phyloP scores from a whole-genome alignment of 768 basidiomycete genomes.

The Grammothele lineata region DNA sequence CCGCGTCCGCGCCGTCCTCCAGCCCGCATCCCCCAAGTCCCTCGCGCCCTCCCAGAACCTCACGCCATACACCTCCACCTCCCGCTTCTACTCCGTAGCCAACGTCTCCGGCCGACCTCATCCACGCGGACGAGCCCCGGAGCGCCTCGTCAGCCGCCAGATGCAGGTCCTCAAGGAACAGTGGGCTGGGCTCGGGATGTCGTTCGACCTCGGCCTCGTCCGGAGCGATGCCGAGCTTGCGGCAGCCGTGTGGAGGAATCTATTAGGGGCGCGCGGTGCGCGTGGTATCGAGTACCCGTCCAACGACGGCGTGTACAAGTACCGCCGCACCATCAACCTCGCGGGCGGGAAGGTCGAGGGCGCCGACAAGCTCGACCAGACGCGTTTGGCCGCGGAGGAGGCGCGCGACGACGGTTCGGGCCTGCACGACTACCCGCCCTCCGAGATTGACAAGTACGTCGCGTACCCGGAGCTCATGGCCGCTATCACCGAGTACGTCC shows the following conservation, averaged over 20 bases:
- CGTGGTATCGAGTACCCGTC: constrained; percentile 48
- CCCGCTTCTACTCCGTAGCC: constrained; percentile 24
- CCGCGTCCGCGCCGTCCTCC: constrained; percentile 69
- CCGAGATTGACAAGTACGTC: constrained; percentile 64
- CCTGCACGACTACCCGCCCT: constrained; percentile 62
- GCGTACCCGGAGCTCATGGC: constrained; percentile 74
- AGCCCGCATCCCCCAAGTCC: constrained; percentile 23
- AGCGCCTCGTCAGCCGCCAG: constrained; percentile 75
- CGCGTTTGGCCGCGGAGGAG: constrained; percentile 49
- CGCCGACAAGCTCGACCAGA: constrained; percentile 46
- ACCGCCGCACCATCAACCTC: constrained; percentile 62
- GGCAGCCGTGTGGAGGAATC: constrained; percentile 85
- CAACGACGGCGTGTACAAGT: constrained; percentile 14
- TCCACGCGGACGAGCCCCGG: constrained; percentile 53
- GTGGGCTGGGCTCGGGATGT: constrained; percentile 78
- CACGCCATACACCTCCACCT: constrained; percentile 24
- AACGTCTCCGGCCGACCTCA: constrained; percentile 1
- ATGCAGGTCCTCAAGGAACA: constrained; percentile 93
- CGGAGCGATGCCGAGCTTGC: constrained; percentile 81
- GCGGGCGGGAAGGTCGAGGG: constrained; percentile 62
- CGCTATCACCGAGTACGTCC: constrained; percentile 59
- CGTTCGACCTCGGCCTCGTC: constrained; percentile 75
- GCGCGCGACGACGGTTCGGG: constrained; percentile 62
- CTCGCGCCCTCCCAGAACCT: constrained; percentile 20
- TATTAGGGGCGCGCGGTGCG: constrained; percentile 82